phyloP scores from a whole-genome alignment of 495 filamentous ascomycete genomes.

The Letharia lupina region DNA sequence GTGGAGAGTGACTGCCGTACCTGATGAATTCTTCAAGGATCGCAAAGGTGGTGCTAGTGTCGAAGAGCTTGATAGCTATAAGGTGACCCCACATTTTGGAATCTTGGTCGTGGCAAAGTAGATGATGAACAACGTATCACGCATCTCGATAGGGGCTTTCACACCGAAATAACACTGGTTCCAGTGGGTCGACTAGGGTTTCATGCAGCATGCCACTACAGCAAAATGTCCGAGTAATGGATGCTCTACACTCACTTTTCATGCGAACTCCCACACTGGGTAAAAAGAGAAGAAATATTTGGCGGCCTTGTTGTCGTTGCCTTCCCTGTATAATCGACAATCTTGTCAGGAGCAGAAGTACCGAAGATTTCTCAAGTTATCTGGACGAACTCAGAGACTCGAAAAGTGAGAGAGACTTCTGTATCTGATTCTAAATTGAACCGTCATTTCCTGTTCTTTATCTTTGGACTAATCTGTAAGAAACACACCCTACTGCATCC shows the following conservation, averaged over 20 bases:
- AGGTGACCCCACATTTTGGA: not conserved
- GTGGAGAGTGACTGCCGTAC: conserved; percentile 17
- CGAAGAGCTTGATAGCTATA: not conserved
- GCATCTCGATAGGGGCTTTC: not conserved
- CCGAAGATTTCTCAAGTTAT: too few species aligned
- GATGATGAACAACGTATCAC: not conserved
- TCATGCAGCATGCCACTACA: not conserved
- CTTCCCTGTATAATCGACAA: too few species aligned
- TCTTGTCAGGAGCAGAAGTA: too few species aligned
- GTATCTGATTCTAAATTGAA: too few species aligned
- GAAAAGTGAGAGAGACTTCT: too few species aligned
- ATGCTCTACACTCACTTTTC: not conserved
- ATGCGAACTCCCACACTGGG: not conserved
- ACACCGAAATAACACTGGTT: not conserved
- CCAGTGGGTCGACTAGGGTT: not conserved
- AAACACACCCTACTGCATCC: too few species aligned
- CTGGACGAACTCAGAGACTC: too few species aligned
- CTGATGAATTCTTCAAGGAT: conserved; percentile 11
- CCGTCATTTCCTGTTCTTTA: too few species aligned
- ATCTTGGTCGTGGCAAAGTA: not conserved
- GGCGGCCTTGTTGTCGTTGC: too few species aligned
- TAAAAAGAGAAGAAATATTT: not conserved
- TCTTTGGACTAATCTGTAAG: too few species aligned
- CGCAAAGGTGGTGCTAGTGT: not conserved
- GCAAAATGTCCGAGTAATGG: not conserved